Evolutionary conservation across 2,329 filamentous ascomycete genomes (phyloP), one percentile per base, ranked within the genome.

Genomic region (Paraphoma chrysanthemicola): DNA sequence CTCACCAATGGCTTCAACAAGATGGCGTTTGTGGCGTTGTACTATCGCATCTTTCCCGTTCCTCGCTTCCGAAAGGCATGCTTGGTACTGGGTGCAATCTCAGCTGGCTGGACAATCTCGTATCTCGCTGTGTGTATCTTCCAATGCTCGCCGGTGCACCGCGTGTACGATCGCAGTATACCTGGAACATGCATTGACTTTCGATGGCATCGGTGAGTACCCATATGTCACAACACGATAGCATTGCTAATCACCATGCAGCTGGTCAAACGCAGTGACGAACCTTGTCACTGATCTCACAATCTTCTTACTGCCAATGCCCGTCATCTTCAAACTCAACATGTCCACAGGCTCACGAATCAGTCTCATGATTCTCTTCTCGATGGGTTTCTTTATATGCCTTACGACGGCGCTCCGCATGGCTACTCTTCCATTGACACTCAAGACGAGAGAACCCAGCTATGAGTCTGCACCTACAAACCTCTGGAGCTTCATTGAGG

Each of bases 401-500:
- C 50, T 70, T 5, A 66, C 60, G 4, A 70, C 67, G 1, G 60
- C 57, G 11, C 57, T 72, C 6, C 69, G 69, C 48, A 70, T 72
- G 69, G 60, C 55, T 9, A 68, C 67, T 2, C 52, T 72, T 3
- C 63, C 64, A 2, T 51, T 58, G 14, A 62, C 55, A 6, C 59
- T 69, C 7, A 53, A 43, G 29, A 54, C 60, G 46, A 63, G 53
- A 23, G 63, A 69, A 12, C 62, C 61, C 3, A 61, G 63, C 0
- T 70, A 63, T 61, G 66, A 69, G 38, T 69, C 67, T 9, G 63
- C 63, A 6, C 66, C 67, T 1, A 61, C 68, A 1, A 70, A 70
- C 46, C 59, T 72, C 1, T 72, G 69, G 69, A 69, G 66, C 8
- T 70, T 63, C 36, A 67, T 72, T 43, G 69, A 72, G 45, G 61